Base-by-base conservation (phyloP, 805 yeast genomes). In the Wickerhamomyces xylosicus region DNA sequence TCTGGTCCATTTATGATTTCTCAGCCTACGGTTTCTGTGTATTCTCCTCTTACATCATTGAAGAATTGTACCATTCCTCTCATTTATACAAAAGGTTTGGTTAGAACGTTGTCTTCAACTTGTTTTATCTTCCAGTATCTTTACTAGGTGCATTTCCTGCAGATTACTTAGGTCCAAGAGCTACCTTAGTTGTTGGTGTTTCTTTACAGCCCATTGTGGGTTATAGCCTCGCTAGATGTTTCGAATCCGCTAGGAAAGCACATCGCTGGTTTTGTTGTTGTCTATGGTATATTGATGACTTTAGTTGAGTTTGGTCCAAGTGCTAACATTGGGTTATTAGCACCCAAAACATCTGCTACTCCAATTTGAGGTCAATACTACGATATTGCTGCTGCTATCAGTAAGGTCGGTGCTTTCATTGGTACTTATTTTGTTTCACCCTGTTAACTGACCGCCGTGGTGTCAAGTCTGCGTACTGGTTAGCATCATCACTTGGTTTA, bases 301-400 rank as follows among this genome's bases (percentile, higher is more conserved):
- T 68, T 85, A 36, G 97, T 97, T 53, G 97, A 90, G 61, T 83
- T 89, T 60, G 95, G 95, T 25, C 89, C 95, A 13, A 97, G 97
- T 64, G 85, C 87, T 62, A 85, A 84, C 62, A 80, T 84, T 58
- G 97, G 97, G 49, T 63, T 84, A 40, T 67, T 89, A 45, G 94
- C 95, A 17, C 73, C 95, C 33, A 87, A 87, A 62, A 81, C 95
- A 7, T 72, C 79, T 35, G 82, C 95, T 34, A 79, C 95, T 9
- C 79, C 95, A 19, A 72, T 87, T 40, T 79, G 97, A 65, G 97
- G 96, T 42, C 83, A 83, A 52, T 85, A 82, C 62, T 89, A 89
- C 56, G 92, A 92, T 52, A 69, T 86, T 50, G 92, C 95, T 33
- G 95, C 97, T 41, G 95, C 95, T 19, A 51, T 78, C 38, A 97